These are phyloP conservation scores for Mycena haematopus DNA, from an alignment of 768 basidiomycete species.

Conservation along the genomic window DNA sequence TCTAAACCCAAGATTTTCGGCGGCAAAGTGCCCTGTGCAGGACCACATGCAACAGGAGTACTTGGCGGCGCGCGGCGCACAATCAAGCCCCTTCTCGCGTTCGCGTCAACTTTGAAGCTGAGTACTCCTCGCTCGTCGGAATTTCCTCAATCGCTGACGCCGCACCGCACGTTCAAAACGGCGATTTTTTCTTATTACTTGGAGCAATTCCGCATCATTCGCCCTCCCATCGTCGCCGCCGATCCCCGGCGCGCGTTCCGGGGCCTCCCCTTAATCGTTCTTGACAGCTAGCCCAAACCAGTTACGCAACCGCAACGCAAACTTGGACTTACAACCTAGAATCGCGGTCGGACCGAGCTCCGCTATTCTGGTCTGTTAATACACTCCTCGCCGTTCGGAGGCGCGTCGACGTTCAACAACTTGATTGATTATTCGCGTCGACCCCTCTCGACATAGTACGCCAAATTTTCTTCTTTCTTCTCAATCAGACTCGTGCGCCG, in stretches of 20 bases:
- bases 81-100: no score
- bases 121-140: neutral
- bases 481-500: no score
- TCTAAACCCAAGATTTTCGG: neutral
- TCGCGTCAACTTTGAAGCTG: neutral
- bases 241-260: no score
- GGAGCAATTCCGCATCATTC: neutral
- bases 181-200: neutral
- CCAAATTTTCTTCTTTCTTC: no score
- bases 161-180: no score
- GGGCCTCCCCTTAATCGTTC: no score
- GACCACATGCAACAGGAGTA: no score
- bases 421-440: neutral
- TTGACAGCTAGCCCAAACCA: no score
- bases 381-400: neutral
- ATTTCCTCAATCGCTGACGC: neutral
- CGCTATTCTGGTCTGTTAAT: neutral
- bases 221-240: no score
- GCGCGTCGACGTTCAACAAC: neutral
- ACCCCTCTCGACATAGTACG: neutral
- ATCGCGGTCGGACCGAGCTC: neutral
- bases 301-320: no score
- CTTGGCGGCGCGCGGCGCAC: no score
- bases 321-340: neutral
- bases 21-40: no score